phyloP scores from a whole-genome alignment of 257 asterid genomes.

The Solanum pimpinellifolium region DNA sequence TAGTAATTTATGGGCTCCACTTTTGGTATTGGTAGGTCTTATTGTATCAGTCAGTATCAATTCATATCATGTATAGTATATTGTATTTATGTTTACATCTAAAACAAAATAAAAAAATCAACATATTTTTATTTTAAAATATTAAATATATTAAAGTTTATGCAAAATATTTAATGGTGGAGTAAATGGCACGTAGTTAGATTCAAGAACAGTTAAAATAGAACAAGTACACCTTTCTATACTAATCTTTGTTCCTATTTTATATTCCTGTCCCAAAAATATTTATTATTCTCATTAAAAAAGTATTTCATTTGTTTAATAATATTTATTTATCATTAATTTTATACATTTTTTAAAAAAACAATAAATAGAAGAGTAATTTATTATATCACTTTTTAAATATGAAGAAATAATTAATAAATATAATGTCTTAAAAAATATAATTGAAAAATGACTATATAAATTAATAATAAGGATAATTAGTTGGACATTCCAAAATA shows the following conservation, averaged over 20 bases:
- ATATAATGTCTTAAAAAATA: no score
- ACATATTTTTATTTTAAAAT: no score
- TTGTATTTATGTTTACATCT: not conserved
- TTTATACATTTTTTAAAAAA: no score
- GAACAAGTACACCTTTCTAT: not conserved
- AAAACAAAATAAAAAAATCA: not conserved
- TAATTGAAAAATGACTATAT: no score
- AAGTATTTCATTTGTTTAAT: no score
- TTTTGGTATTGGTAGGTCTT: not conserved
- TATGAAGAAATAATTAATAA: no score
- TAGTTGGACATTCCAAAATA: no score
- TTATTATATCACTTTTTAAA: no score
- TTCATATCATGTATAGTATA: not conserved
- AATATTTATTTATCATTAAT: no score
- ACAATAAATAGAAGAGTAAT: fast-evolving
- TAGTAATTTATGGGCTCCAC: not conserved
- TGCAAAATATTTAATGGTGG: not conserved
- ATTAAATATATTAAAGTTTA: not conserved
- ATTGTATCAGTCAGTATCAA: not conserved
- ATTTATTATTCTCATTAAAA: no score
- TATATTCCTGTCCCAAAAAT: not conserved
- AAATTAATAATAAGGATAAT: no score
- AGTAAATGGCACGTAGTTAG: not conserved
- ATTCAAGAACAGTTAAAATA: not conserved
- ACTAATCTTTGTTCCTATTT: not conserved